These are phyloP conservation scores for Candida nitratophila DNA, from an alignment of 805 yeast genomes.

Conservation along the genomic window DNA sequence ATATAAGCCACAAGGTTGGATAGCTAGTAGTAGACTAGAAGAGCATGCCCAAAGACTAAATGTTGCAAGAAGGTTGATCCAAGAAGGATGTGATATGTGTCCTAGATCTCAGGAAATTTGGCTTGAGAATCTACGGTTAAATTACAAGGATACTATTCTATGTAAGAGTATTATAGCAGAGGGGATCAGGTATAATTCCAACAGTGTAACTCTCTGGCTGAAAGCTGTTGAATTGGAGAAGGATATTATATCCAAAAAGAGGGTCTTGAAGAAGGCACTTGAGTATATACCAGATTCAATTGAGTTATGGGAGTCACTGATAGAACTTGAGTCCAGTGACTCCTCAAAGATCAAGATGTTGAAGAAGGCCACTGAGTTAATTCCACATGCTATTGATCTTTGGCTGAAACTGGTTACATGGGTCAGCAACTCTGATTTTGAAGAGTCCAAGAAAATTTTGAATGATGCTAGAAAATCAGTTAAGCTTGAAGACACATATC, in stretches of 20 bases:
- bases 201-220: constrained; percentile 63
- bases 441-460: constrained; percentile 47
- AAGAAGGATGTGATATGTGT: constrained; percentile 68
- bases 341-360: constrained; percentile 47
- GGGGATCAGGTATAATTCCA: constrained; percentile 51
- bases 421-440: constrained; percentile 33
- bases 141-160: constrained; percentile 34
- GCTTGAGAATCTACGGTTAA: constrained; percentile 71
- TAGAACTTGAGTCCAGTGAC: constrained; percentile 49
- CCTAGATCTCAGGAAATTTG: constrained; percentile 69
- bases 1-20: constrained; percentile 70
- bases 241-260: constrained; percentile 43
- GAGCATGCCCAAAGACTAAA: constrained; percentile 49
- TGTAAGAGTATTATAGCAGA: constrained; percentile 57
- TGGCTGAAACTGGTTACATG: constrained; percentile 57
- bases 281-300: constrained; percentile 53
- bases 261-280: constrained; percentile 64
- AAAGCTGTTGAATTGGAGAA: constrained; percentile 62
- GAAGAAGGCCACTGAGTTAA: constrained; percentile 57
- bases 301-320: constrained; percentile 62
- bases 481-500: constrained; percentile 37
- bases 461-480: constrained; percentile 54
- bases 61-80: constrained; percentile 53
- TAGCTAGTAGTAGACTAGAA: constrained; percentile 78
- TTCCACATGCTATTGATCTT: constrained; percentile 57